Conservation (phyloP, 305 asterid species). For the Rubia peregrina region DNA sequence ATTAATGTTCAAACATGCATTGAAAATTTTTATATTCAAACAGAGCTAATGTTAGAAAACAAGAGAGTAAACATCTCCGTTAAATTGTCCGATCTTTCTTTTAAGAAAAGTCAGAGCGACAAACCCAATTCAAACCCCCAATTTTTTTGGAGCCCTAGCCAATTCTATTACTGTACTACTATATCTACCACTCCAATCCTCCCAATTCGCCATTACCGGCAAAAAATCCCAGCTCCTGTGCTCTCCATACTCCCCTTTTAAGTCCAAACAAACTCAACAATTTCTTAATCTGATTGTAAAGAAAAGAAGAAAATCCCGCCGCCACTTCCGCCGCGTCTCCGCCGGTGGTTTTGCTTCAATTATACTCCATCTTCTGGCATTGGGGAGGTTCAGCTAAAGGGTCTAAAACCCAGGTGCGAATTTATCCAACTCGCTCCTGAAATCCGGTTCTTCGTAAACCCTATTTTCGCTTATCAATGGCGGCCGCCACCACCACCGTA, state of each 20-base stretch:
- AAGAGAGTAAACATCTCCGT: not conserved
- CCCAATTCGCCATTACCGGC: not conserved
- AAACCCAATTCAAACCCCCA: constrained; percentile 3
- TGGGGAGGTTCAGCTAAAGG: not conserved
- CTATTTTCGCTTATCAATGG: constrained; percentile 11
- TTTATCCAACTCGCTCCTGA: not conserved
- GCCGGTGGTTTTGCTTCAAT: not conserved
- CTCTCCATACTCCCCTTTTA: not conserved
- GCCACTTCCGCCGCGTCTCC: not conserved
- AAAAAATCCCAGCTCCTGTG: not conserved
- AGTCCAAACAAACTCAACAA: not conserved
- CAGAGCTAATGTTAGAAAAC: too few species aligned
- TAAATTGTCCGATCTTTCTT: not conserved
- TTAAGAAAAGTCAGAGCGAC: constrained; percentile 6
- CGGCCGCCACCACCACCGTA: constrained; percentile 33
- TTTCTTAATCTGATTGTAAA: not conserved
- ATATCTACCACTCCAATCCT: not conserved
- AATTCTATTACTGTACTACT: not conserved
- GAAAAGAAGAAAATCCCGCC: not conserved
- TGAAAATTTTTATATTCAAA: too few species aligned
- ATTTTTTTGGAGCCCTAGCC: constrained; percentile 12
- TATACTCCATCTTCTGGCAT: not conserved
- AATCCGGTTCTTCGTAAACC: not conserved
- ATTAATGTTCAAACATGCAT: too few species aligned
- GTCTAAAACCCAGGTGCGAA: constrained; percentile 1